Percentiles rank a stretch among this genome's conserved stretches.
Evolutionary conservation across 805 yeast species (phyloP).

Genomic region (Cyberlindnera misumaiensis): DNA sequence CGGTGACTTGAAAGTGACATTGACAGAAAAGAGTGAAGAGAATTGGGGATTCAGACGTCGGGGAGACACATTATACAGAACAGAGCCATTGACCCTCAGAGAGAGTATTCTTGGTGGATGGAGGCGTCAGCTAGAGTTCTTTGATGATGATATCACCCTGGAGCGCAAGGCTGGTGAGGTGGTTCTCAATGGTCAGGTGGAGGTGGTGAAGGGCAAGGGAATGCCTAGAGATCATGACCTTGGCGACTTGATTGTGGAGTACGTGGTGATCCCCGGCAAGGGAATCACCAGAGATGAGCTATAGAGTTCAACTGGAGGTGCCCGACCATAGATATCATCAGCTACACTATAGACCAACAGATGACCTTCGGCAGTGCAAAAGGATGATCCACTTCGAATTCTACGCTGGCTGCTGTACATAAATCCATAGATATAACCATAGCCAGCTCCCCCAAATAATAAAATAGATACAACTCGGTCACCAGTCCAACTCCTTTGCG

Average conservation of each 20-base stretch:
- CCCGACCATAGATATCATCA: no score
- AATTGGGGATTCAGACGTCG: slow-evolving; percentile 85
- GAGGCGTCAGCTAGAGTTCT: slow-evolving; percentile 57
- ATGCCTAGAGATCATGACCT: slow-evolving; percentile 62
- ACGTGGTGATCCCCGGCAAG: slow-evolving; percentile 39
- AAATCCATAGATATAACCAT: background rate
- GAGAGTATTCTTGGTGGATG: slow-evolving; percentile 82
- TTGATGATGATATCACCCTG: slow-evolving; percentile 49
- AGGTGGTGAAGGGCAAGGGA: slow-evolving; percentile 67
- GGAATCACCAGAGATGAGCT: slow-evolving; percentile 26
- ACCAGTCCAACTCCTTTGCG: slow-evolving; percentile 23
- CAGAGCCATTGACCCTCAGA: slow-evolving; percentile 63
- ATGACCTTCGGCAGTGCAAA: background rate
- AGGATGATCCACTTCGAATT: background rate
- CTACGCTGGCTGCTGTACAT: no score
- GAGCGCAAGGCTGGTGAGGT: slow-evolving; percentile 44
- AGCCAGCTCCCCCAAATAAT: no score
- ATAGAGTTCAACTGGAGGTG: slow-evolving; percentile 3
- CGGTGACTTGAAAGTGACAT: slow-evolving; percentile 67
- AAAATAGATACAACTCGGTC: background rate
- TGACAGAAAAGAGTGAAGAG: slow-evolving; percentile 45
- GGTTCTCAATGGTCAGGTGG: slow-evolving; percentile 64
- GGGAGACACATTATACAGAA: slow-evolving; percentile 66
- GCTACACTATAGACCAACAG: background rate
- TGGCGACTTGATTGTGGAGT: slow-evolving; percentile 49